phyloP scores from a whole-genome alignment of 768 basidiomycete species.

The Xerocomellus chrysenteron region DNA sequence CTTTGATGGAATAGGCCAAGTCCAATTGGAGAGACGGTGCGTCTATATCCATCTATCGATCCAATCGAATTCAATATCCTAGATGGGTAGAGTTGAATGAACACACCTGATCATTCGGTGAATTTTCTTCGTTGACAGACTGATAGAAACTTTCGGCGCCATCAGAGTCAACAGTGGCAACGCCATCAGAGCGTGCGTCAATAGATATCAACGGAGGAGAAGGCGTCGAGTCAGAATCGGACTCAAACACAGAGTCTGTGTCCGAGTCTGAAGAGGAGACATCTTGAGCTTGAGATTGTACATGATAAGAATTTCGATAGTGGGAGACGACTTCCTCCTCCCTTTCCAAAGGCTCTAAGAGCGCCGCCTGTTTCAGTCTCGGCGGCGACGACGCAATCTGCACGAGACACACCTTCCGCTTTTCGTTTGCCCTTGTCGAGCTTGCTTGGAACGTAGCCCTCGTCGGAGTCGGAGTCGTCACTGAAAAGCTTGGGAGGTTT shows the following conservation, averaged over 20 bases:
- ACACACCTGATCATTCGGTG: slow-evolving; percentile 11
- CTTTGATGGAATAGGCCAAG: too few relatives aligned
- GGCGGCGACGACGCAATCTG: not conserved
- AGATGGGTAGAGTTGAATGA: not conserved
- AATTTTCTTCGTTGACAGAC: slow-evolving; percentile 9
- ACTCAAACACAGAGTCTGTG: not conserved
- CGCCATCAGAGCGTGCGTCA: not conserved
- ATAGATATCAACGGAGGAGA: not conserved
- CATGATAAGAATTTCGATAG: not conserved
- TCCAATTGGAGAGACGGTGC: too few relatives aligned
- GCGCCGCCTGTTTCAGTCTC: not conserved
- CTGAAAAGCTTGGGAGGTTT: slow-evolving; percentile 16
- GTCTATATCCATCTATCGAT: too few relatives aligned
- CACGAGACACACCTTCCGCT: slow-evolving; percentile 12
- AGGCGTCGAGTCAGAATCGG: slow-evolving; percentile 2
- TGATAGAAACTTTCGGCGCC: slow-evolving; percentile 15
- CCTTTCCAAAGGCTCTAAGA: slow-evolving; percentile 11
- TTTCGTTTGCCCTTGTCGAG: slow-evolving; percentile 23
- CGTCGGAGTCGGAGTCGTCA: not conserved
- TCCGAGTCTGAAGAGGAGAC: slow-evolving; percentile 9
- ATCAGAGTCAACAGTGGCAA: not conserved
- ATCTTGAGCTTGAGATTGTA: not conserved
- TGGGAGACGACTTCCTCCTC: not conserved
- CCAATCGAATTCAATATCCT: too few relatives aligned
- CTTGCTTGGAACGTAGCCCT: not conserved